These are phyloP conservation scores for Collybiopsis confluens DNA, from an alignment of 768 basidiomycete genomes.

Conservation along the genomic window DNA sequence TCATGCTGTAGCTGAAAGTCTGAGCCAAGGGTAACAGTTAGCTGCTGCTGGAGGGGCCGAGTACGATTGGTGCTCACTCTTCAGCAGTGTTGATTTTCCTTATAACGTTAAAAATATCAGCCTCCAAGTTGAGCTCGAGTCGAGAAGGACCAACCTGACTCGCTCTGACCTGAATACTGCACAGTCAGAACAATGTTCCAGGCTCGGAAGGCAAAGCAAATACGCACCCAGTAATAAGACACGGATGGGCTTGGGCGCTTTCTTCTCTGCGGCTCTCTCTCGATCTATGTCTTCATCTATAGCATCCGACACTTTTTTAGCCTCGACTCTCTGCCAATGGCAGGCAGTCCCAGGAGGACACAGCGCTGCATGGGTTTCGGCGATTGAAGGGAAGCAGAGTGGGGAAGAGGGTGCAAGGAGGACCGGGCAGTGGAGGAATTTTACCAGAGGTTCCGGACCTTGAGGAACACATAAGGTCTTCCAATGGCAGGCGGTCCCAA, in stretches of 20 bases:
- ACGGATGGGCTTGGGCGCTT: constrained; percentile 47
- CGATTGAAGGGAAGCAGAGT: too few species aligned
- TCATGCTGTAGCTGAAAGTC: constrained; percentile 65
- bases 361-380: too few species aligned
- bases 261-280: constrained; percentile 48
- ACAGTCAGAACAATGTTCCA: background rate
- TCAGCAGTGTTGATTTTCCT: constrained; percentile 81
- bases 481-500: too few species aligned
- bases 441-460: too few species aligned
- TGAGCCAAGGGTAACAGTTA: constrained; percentile 34
- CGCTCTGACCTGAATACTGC: constrained; percentile 62
- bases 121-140: background rate
- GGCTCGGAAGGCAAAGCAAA: too few species aligned
- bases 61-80: constrained; percentile 51
- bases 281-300: constrained; percentile 63
- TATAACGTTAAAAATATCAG: constrained; percentile 1
- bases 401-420: too few species aligned
- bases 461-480: too few species aligned
- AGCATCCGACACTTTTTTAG: constrained; percentile 53
- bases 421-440: too few species aligned
- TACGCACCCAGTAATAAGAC: constrained; percentile 56
- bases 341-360: too few species aligned
- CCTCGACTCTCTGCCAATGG: too few species aligned
- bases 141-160: constrained; percentile 51
- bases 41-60: too few species aligned